Base-by-base conservation (phyloP, 192 early-diverging fungal species). In the Mortierella antarctica region DNA sequence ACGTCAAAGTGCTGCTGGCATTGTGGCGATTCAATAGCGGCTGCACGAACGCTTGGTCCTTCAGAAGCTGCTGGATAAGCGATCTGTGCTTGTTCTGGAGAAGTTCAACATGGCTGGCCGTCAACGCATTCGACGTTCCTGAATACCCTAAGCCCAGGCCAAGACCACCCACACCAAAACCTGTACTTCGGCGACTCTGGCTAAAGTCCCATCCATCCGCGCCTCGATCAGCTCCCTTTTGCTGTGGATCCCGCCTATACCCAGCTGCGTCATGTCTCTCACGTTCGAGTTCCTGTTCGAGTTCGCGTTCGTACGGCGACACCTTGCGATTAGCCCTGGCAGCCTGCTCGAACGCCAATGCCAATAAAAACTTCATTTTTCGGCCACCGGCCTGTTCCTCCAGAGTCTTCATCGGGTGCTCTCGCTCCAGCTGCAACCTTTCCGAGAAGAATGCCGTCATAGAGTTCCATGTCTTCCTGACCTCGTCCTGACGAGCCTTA, bases 301-400 rank as follows among this genome's bases (percentile, higher is more conserved):
- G 31, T 31, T 31, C 31, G 31, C 31, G 31, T 31, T 31, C 31
- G 31, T 31, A 31, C 1, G 31, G 31, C 31, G 31, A 31, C 31
- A 31, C 31, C 5, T 69, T 56, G 8, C 69, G 68, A 20, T 23
- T 18, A 21, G 69, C 76, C 51, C 39, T 79, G 17, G 63, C 76
- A 10, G 67, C 63, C 40, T 79, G 69, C 55, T 71, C 77, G 23
- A 80, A 80, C 2, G 77, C 77, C 5, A 57, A 20, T 39, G 70
- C 69, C 7, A 80, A 6, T 2, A 72, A 31, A 31, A 31, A 31
- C 31, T 31, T 31, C 31, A 31, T 31, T 31, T 31, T 31, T 31
- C 31, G 31, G 1, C 31, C 31, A 31, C 31, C 65, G 5, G 58
- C 40, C 18, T 15, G 44, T 4, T 80, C 77, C 41, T 68, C 47